phyloP scores from a whole-genome alignment of 176 grass and related monocot species.

The Puccinellia tenuiflora region DNA sequence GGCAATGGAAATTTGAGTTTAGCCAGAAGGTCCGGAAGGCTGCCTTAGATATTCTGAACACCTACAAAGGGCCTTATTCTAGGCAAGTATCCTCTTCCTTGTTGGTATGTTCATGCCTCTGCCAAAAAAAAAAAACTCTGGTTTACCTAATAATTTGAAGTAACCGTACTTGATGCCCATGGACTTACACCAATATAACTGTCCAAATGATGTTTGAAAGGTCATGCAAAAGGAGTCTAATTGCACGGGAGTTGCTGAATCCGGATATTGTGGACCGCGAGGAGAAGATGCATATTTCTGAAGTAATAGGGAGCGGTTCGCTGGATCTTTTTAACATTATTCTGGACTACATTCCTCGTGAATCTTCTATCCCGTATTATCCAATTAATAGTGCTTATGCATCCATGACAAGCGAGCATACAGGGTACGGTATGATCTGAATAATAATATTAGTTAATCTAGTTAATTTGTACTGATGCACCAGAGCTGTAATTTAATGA shows the following conservation, averaged over 20 bases:
- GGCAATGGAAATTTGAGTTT: not conserved
- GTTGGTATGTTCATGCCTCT: not conserved
- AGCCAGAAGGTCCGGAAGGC: not conserved
- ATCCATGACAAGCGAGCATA: not conserved
- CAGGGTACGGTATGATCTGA: not conserved
- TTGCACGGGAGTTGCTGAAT: not conserved
- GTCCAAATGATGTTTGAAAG: not conserved
- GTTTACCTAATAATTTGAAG: not conserved
- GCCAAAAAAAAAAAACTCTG: not conserved
- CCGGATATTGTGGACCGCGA: not conserved
- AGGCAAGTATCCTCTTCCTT: not conserved
- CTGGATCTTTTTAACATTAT: not conserved
- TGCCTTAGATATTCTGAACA: not conserved
- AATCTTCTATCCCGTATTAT: not conserved
- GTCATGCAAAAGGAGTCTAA: not conserved
- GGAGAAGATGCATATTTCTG: not conserved
- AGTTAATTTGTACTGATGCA: not conserved
- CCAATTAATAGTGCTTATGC: not conserved
- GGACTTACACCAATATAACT: not conserved
- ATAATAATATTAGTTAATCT: not conserved
- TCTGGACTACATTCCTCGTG: not conserved
- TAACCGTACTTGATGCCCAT: not conserved
- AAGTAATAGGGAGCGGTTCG: not conserved
- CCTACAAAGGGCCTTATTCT: not conserved
- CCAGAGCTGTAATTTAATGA: not conserved